phyloP scores from a whole-genome alignment of 176 grass and related monocot genomes.

The Ensete glaucum region DNA sequence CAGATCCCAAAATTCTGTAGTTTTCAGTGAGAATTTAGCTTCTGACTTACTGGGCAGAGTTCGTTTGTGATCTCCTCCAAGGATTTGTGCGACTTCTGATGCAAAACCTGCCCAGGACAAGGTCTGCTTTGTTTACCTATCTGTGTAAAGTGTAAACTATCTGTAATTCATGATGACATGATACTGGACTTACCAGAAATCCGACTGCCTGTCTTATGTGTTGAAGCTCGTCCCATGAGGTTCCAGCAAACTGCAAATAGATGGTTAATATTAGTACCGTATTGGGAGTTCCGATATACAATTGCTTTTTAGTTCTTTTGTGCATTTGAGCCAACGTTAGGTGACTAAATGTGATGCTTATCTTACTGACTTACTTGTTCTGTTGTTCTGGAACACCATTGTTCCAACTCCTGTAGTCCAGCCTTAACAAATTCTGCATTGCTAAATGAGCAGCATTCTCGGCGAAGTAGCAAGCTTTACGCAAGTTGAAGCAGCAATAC shows the following conservation, averaged over 20 bases:
- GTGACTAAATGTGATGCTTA: background rate
- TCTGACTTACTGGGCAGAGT: slow-evolving; percentile 56
- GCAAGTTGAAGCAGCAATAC: background rate
- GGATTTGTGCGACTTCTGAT: slow-evolving; percentile 74
- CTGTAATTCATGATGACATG: background rate
- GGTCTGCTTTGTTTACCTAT: background rate
- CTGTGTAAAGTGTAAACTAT: background rate
- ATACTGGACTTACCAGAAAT: slow-evolving; percentile 52
- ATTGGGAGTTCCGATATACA: background rate
- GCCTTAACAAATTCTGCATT: slow-evolving; percentile 85
- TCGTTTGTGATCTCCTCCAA: slow-evolving; percentile 65
- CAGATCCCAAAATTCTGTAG: background rate
- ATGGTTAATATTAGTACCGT: slow-evolving; percentile 17
- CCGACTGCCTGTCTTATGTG: slow-evolving; percentile 69
- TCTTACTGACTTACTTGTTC: slow-evolving; percentile 40
- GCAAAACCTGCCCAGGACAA: slow-evolving; percentile 41
- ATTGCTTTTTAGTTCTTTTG: background rate
- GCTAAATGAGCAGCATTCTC: slow-evolving; percentile 94
- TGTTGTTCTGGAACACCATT: slow-evolving; percentile 56
- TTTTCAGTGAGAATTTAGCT: slow-evolving; percentile 6
- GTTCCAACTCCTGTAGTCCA: slow-evolving; percentile 69
- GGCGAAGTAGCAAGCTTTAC: slow-evolving; percentile 67
- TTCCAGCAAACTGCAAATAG: slow-evolving; percentile 49
- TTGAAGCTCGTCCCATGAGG: slow-evolving; percentile 78
- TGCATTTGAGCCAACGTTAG: background rate